A percentile compares a stretch with the other conserved stretches of the same genome.
Evolutionary conservation across 2,329 filamentous ascomycete genomes (phyloP).

Genomic region (Emmonsiellopsis sp.): DNA sequence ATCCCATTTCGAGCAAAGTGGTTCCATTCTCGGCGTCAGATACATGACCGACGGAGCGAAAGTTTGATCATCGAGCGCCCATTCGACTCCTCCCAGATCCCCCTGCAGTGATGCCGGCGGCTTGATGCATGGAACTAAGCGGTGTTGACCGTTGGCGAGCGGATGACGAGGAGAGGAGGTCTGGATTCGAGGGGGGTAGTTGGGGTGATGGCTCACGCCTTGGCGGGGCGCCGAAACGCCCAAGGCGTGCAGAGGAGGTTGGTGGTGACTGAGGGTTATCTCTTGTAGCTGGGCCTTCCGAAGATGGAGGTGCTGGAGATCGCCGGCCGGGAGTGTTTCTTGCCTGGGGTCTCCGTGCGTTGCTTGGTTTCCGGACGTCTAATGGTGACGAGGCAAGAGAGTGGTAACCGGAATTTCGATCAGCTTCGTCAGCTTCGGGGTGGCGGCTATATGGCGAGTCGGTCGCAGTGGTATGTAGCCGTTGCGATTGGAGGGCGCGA

Average conservation of each 20-base stretch:
- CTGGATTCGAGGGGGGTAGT: slow-evolving; percentile 17
- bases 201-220: background rate
- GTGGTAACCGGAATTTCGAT: slow-evolving; percentile 25
- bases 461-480: slow-evolving; percentile 10
- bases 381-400: slow-evolving; percentile 30
- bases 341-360: slow-evolving; percentile 22
- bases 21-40: too few relatives aligned
- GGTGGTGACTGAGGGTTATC: slow-evolving; percentile 22
- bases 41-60: too few relatives aligned
- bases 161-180: slow-evolving; percentile 22
- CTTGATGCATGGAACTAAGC: slow-evolving; percentile 5
- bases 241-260: slow-evolving; percentile 23
- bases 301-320: slow-evolving; percentile 12
- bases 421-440: slow-evolving; percentile 23
- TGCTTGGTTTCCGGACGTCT: slow-evolving; percentile 27
- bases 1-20: too few relatives aligned
- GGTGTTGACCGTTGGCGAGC: slow-evolving; percentile 7
- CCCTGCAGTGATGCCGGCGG: slow-evolving; percentile 6
- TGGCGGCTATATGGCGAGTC: slow-evolving; percentile 16
- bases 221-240: slow-evolving; percentile 20
- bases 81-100: slow-evolving; percentile 4
- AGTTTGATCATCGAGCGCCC: slow-evolving; percentile 1
- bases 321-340: slow-evolving; percentile 15
- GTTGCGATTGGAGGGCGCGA: slow-evolving; percentile 6
- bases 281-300: slow-evolving; percentile 6